Base-by-base conservation (phyloP, 106 monocot genomes). In the Alisma plantagoaquatica region DNA sequence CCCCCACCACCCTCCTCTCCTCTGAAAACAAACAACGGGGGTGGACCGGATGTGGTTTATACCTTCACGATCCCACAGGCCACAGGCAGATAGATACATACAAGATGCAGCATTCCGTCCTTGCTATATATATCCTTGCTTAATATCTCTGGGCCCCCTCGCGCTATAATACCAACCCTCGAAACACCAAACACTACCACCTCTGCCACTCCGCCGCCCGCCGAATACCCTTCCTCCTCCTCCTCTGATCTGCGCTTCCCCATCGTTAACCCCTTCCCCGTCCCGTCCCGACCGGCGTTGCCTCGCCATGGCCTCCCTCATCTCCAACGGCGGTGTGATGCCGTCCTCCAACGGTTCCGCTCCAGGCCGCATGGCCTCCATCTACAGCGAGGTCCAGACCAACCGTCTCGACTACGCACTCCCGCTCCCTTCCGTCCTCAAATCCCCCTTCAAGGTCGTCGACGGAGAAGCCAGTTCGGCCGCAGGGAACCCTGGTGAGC, bases 361-460 rank as follows among this genome's bases (percentile, higher is more conserved):
- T 0, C 70, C 68, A 15, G 76, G 79, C 9, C 79, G 79, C 26
- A 58, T 82, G 8, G 74, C 77, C 22, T 61, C 67, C 12, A 78
- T 87, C 4, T 87, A 87, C 75, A 87, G 81, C 75, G 87, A 87
- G 65, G 82, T 82, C 21, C 87, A 87, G 75, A 82, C 71, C 15
- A 87, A 69, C 61, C 87, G 77, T 20, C 74, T 87, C 54, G 73
- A 82, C 62, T 71, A 87, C 59, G 53, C 71, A 5, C 77, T 78
- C 19, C 75, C 87, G 16, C 77, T 87, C 57, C 87, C 87, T 33
- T 72, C 87, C 59, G 82, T 87, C 45, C 75, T 87, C 65, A 53
- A 54, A 9, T 23, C 56, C 49, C 65, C 63, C 28, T 87, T 75
- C 61, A 70, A 68, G 60, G 19, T 87, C 62, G 69, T 69, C 68